These are phyloP conservation scores for Elongisporangium anandrum DNA, from an alignment of 352 stramenopile species.

Conservation along the genomic window DNA sequence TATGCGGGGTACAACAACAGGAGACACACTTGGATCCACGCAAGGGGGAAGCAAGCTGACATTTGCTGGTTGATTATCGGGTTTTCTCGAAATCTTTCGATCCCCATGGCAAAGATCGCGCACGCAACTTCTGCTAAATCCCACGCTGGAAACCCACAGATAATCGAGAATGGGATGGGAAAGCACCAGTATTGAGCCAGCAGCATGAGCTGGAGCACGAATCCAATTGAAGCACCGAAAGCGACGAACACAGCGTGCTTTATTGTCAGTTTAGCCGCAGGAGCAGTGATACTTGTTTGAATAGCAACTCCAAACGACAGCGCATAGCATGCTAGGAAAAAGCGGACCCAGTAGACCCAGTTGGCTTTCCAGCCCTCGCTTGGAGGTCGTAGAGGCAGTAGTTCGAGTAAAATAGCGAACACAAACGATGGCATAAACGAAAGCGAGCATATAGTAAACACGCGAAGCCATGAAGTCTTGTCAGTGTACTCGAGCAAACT, in stretches of 20 bases:
- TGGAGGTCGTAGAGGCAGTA: constrained; percentile 6
- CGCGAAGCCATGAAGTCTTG: not conserved
- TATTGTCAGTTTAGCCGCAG: not conserved
- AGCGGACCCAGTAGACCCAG: constrained; percentile 10
- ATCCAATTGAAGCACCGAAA: not conserved
- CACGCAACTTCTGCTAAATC: too few relatives aligned
- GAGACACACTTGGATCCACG: not conserved
- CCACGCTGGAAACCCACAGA: not conserved
- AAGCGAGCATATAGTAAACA: constrained; percentile 4
- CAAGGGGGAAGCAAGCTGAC: not conserved
- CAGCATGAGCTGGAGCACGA: not conserved
- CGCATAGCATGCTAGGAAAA: not conserved
- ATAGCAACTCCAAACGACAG: not conserved
- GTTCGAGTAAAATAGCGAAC: constrained; percentile 8
- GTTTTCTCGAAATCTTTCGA: too few relatives aligned
- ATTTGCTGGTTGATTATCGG: not conserved
- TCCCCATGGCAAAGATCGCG: too few relatives aligned
- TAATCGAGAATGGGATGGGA: not conserved
- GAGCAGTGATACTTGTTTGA: not conserved
- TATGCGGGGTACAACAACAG: not conserved
- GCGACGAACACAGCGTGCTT: not conserved
- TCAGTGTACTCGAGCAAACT: not conserved
- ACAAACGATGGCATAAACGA: constrained; percentile 4
- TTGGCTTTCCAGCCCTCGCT: constrained; percentile 5
- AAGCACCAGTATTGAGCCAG: not conserved